Evolutionary conservation across 2,329 filamentous ascomycete species (phyloP).

Genomic region (Ophiocordyceps robertsii): DNA sequence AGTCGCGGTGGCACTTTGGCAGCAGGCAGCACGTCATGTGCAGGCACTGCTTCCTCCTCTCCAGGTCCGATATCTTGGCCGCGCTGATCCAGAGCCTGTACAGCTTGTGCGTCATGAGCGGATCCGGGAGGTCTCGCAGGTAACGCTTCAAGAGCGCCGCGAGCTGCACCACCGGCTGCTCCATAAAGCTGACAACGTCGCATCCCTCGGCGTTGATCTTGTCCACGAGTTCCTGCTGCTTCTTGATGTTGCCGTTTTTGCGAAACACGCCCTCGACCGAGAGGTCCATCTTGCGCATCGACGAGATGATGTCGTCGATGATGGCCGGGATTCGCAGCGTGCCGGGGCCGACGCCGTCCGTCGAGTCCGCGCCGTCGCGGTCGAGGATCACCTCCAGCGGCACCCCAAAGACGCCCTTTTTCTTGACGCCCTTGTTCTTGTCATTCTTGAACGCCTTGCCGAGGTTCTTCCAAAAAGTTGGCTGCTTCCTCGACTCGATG

Average conservation of each 20-base stretch:
- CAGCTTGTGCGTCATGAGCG: conserved; percentile 86
- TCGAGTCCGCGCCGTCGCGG: conserved; percentile 91
- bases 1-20: conserved; percentile 85
- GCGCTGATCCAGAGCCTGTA: conserved; percentile 83
- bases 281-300: conserved; percentile 98
- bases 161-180: conserved; percentile 84
- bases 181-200: conserved; percentile 72
- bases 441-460: conserved; percentile 92
- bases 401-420: conserved; percentile 89
- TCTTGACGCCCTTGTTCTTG: conserved; percentile 63
- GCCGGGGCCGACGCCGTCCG: conserved; percentile 86
- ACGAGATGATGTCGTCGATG: conserved; percentile 84
- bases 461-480: conserved; percentile 97
- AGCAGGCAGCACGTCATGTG: conserved; percentile 87
- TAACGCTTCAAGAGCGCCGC: conserved; percentile 93
- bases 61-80: conserved; percentile 73
- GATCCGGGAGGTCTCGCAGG: conserved; percentile 85
- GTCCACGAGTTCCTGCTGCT: conserved; percentile 74
- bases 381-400: conserved; percentile 81
- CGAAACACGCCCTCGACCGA: conserved; percentile 97
- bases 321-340: conserved; percentile 84
- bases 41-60: conserved; percentile 70
- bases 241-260: conserved; percentile 97
- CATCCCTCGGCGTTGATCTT: conserved; percentile 76
- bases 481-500: conserved; percentile 78